Evolutionary conservation across 2,329 filamentous ascomycete species (phyloP).

Genomic region (Didymella segeticola): DNA sequence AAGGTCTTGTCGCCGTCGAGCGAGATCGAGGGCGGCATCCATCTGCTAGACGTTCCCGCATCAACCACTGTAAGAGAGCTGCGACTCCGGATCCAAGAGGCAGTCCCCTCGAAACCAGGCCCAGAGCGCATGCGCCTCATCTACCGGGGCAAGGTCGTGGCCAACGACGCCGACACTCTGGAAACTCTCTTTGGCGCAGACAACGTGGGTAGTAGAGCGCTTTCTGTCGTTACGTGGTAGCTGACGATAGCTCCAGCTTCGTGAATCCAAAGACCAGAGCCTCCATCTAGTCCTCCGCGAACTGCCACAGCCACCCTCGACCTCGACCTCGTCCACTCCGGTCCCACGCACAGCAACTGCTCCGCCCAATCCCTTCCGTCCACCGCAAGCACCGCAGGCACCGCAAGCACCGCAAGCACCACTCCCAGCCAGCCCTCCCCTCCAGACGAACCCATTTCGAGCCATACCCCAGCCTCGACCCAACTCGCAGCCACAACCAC

Average conservation of each 20-base stretch:
- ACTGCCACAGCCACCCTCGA: slow-evolving; percentile 21
- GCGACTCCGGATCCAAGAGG: slow-evolving; percentile 59
- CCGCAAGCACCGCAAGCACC: slow-evolving; percentile 23
- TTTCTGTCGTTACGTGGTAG: background rate
- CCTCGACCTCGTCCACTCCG: slow-evolving; percentile 23
- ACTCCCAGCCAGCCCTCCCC: slow-evolving; percentile 25
- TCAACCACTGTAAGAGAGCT: slow-evolving; percentile 58
- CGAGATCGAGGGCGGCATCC: slow-evolving; percentile 46
- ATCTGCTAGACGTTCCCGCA: slow-evolving; percentile 40
- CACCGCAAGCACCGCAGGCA: slow-evolving; percentile 23
- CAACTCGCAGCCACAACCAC: slow-evolving; percentile 33
- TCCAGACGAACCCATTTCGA: slow-evolving; percentile 44
- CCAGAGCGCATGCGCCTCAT: slow-evolving; percentile 62
- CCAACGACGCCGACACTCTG: slow-evolving; percentile 57
- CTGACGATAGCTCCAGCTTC: slow-evolving; percentile 39
- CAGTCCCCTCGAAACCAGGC: slow-evolving; percentile 51
- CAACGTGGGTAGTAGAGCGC: slow-evolving; percentile 50
- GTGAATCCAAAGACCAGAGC: slow-evolving; percentile 45
- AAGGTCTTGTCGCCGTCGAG: slow-evolving; percentile 50
- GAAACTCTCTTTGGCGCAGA: slow-evolving; percentile 58
- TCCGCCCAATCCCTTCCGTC: slow-evolving; percentile 47
- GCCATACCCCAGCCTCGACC: slow-evolving; percentile 32
- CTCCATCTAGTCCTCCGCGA: slow-evolving; percentile 50
- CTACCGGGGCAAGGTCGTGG: slow-evolving; percentile 62
- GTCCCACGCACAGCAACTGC: slow-evolving; percentile 44